Base-by-base conservation (phyloP, 306 rosid species). In the Prinsepia uniflora region DNA sequence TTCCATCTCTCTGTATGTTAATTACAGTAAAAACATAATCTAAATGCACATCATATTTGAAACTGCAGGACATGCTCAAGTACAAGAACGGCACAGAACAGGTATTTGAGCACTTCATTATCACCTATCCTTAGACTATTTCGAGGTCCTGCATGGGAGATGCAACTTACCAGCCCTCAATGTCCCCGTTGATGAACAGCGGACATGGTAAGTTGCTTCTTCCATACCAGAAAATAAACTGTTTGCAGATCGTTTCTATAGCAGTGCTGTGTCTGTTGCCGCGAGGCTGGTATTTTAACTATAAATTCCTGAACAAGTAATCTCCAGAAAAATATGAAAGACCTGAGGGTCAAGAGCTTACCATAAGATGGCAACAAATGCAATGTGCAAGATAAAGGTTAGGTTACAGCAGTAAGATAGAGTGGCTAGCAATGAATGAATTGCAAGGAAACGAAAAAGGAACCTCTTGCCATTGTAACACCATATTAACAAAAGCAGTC, bases 61-160 rank as follows among this genome's bases (percentile, higher is more conserved):
- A 76, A 81, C 58, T 74, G 88, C 90, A 92, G 96, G 98, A 92
- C 45, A 74, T 88, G 65, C 58, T 90, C 62, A 69, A 48, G 36
- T 80, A 78, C 89, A 86, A 78, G 84, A 92, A 80, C 76, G 98
- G 96, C 53, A 78, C 84, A 41, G 96, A 88, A 78, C 89, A 88
- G 96, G 96, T 90, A 85, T 48, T 71, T 71, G 36, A 43, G n/a
- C 30, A 48, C 53, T 34, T 79, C 71, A 50, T 76, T 34, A 9
- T 65, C 50, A 66, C 19, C 39, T 3, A 42, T 22, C 46, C 14
- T 42, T 52, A 10, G 18, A 68, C 12, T 67, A 5, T 15, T 58
- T 58, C 63, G 19, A 42, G 63, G 39, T 58, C 60, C 14, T 50
- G 48, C 39, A 52, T 39, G 60, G 60, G 50, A 50, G n/a, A 30